These are phyloP conservation scores for Saksenaea oblongispora DNA, from an alignment of 371 early-diverging fungal genomes.

Conservation along the genomic window DNA sequence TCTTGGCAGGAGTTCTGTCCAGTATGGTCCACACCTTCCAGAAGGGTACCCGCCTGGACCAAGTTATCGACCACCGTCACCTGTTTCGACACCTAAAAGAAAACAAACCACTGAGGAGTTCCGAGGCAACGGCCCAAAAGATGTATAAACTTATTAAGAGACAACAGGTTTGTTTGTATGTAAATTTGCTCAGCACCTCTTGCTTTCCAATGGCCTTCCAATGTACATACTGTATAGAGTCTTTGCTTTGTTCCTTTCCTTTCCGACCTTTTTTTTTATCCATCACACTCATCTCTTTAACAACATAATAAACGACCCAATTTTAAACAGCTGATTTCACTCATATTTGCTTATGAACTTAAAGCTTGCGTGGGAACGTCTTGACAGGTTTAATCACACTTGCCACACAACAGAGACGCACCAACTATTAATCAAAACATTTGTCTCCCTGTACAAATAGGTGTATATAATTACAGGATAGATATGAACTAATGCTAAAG, in stretches of 20 bases:
- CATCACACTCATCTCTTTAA: not conserved
- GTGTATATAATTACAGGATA: no score
- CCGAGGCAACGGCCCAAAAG: not conserved
- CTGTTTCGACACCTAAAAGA: conserved; percentile 39
- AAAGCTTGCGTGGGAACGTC: not conserved
- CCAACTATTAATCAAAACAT: no score
- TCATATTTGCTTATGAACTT: not conserved
- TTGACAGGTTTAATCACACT: not conserved
- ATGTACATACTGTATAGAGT: conserved; percentile 3
- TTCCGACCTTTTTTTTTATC: not conserved
- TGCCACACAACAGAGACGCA: no score
- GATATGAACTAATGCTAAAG: no score
- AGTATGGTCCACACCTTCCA: conserved; percentile 1
- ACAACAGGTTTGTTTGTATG: not conserved
- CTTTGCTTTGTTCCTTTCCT: not conserved
- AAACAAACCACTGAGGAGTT: not conserved
- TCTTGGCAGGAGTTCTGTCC: not conserved
- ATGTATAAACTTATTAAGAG: not conserved
- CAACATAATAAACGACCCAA: not conserved
- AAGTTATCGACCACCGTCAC: conserved; percentile 45
- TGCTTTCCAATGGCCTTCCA: not conserved
- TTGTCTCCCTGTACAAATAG: no score
- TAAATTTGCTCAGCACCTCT: not conserved
- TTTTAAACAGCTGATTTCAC: not conserved
- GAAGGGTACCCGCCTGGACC: conserved; percentile 6